Evolutionary conservation across 2,329 filamentous ascomycete genomes (phyloP).

Genomic region (Trichoderma brevicompactum): DNA sequence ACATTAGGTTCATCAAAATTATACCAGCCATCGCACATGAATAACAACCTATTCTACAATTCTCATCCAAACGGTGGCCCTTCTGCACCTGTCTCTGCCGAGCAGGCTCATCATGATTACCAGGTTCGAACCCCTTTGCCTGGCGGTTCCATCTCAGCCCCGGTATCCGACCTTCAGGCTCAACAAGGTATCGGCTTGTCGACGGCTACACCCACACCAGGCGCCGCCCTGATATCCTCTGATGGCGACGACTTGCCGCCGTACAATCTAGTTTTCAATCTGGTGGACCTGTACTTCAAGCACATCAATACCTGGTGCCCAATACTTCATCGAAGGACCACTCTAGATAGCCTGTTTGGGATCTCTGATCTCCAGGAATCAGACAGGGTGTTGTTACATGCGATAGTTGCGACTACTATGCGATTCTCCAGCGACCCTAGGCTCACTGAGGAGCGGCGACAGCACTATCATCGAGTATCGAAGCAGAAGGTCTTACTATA

Average conservation of each 20-base stretch:
- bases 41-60: constrained; percentile 51
- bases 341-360: constrained; percentile 80
- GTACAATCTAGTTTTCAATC: constrained; percentile 72
- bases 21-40: constrained; percentile 58
- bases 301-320: constrained; percentile 86
- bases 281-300: constrained; percentile 79
- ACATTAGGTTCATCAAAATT: constrained; percentile 57
- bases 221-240: constrained; percentile 35
- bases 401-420: constrained; percentile 86
- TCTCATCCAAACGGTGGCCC: constrained; percentile 8
- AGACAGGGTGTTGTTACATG: constrained; percentile 81
- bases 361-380: constrained; percentile 76
- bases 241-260: constrained; percentile 75
- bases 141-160: background rate
- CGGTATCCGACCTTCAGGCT: constrained; percentile 53
- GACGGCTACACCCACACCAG: constrained; percentile 59
- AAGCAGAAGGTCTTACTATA: constrained; percentile 88
- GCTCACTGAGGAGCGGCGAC: constrained; percentile 72
- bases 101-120: constrained; percentile 7
- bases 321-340: constrained; percentile 83
- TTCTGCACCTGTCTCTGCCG: background rate
- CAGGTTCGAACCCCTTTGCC: constrained; percentile 7
- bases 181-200: constrained; percentile 56
- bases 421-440: constrained; percentile 79
- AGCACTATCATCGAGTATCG: constrained; percentile 76